Percentiles rank a stretch among this genome's conserved stretches.
Conservation (phyloP, 2,329 filamentous ascomycete species). For the Fusarium haematococcum region DNA sequence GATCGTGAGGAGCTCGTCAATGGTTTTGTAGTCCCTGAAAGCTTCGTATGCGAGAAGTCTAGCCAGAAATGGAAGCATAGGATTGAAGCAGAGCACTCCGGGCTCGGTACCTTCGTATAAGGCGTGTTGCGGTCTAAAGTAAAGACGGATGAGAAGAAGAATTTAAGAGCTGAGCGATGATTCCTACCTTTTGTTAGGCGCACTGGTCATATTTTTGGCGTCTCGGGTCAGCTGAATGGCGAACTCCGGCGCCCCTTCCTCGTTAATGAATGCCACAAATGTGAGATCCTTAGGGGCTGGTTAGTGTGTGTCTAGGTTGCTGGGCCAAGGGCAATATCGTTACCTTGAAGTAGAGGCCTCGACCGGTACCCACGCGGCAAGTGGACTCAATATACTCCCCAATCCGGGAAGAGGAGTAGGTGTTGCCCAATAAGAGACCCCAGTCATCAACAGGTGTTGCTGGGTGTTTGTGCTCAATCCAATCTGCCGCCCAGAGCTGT, state of each 20-base stretch:
- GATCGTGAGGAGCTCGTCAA: background rate
- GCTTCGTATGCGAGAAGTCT: background rate
- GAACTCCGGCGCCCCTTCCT: background rate
- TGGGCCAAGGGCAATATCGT: background rate
- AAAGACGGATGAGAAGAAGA: background rate
- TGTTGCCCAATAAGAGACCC: background rate
- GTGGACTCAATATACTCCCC: background rate
- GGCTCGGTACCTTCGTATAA: background rate
- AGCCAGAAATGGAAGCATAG: background rate
- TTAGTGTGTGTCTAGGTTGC: background rate
- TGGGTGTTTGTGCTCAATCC: background rate
- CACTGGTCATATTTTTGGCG: background rate
- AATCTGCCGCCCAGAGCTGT: background rate
- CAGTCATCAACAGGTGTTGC: background rate
- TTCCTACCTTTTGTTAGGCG: background rate
- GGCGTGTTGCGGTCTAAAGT: background rate
- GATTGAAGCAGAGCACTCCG: background rate
- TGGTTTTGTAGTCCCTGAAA: background rate
- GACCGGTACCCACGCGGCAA: background rate
- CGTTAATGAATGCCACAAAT: background rate
- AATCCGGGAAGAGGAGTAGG: background rate
- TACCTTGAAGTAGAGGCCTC: background rate
- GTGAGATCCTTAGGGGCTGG: background rate
- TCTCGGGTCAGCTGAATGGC: background rate
- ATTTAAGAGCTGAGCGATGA: background rate